A percentile compares a stretch with the other conserved stretches of the same genome.
Conservation (phyloP, 305 asterid genomes). For the Fraxinus greggii region DNA sequence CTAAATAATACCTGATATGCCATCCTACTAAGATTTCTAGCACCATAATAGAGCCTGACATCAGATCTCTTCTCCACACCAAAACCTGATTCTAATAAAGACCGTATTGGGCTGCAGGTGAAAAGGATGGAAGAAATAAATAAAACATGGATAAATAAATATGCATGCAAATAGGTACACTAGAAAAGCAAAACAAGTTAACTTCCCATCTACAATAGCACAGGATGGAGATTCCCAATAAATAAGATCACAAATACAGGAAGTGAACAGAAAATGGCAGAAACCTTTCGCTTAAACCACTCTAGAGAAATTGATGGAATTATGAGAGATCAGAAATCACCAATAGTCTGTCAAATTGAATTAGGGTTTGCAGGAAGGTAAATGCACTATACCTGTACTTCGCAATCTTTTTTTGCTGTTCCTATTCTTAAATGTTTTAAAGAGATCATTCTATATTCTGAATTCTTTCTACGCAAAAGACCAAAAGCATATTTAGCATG, state of each 20-base stretch:
- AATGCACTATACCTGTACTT: background rate
- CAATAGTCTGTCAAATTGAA: background rate
- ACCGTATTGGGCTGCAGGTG: conserved; percentile 72
- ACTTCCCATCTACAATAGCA: background rate
- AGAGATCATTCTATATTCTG: background rate
- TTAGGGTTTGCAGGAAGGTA: background rate
- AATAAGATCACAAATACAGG: background rate
- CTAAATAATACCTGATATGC: conserved; percentile 63
- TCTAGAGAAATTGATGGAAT: background rate
- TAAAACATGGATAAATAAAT: background rate
- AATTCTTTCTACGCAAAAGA: background rate
- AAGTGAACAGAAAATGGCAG: background rate
- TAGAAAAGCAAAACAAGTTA: conserved; percentile 1
- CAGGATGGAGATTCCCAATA: background rate
- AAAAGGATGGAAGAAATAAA: conserved; percentile 17
- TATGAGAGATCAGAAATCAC: conserved; percentile 1
- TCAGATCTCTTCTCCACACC: conserved; percentile 74
- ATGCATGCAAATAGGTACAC: conserved; percentile 1
- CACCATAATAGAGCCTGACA: conserved; percentile 86
- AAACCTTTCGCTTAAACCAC: background rate
- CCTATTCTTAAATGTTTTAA: background rate
- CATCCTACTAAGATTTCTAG: conserved; percentile 79
- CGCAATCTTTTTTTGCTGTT: background rate
- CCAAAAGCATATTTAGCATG: background rate
- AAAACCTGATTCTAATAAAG: conserved; percentile 80